These are phyloP conservation scores for Cryptosporidium sp. DNA, from an alignment of 169 alveolate genomes.

Conservation along the genomic window DNA sequence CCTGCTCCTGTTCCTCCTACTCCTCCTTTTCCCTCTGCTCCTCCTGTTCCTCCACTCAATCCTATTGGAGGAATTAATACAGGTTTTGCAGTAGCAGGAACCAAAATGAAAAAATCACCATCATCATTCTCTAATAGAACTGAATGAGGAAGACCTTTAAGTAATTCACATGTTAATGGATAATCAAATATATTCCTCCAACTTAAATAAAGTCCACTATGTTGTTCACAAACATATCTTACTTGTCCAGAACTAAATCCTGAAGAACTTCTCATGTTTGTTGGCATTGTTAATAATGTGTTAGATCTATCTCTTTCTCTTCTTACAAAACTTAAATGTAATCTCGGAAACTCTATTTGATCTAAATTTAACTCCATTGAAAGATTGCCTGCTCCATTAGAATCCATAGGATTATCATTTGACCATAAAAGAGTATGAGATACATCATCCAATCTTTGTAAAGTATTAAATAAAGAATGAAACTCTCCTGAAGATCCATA, in stretches of 20 bases:
- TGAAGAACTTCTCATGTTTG: background rate
- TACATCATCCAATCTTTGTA: conserved; percentile 71
- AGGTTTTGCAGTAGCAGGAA: conserved; percentile 77
- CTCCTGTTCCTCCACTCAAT: background rate
- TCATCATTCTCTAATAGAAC: conserved; percentile 79
- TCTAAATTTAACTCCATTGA: conserved; percentile 23
- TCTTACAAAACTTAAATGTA: conserved; percentile 65
- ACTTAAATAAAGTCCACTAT: conserved; percentile 77
- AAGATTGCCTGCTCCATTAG: background rate
- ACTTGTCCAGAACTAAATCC: conserved; percentile 14
- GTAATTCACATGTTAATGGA: conserved; percentile 76
- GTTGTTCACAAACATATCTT: conserved; percentile 80
- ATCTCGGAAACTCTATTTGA: conserved; percentile 73
- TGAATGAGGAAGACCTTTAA: conserved; percentile 77
- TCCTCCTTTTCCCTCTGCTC: background rate
- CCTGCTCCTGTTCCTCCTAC: background rate
- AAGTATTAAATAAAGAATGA: conserved; percentile 10
- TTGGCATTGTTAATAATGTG: conserved; percentile 32
- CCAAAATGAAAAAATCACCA: conserved; percentile 79
- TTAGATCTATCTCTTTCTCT: conserved; percentile 36
- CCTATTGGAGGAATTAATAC: conserved; percentile 53
- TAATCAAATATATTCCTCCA: conserved; percentile 73
- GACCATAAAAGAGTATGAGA: conserved; percentile 74
- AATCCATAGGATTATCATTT: background rate
- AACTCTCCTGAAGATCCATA: conserved; percentile 37